Base-by-base conservation (phyloP, 495 filamentous ascomycete genomes). In the Aspergillus egyptiacus region DNA sequence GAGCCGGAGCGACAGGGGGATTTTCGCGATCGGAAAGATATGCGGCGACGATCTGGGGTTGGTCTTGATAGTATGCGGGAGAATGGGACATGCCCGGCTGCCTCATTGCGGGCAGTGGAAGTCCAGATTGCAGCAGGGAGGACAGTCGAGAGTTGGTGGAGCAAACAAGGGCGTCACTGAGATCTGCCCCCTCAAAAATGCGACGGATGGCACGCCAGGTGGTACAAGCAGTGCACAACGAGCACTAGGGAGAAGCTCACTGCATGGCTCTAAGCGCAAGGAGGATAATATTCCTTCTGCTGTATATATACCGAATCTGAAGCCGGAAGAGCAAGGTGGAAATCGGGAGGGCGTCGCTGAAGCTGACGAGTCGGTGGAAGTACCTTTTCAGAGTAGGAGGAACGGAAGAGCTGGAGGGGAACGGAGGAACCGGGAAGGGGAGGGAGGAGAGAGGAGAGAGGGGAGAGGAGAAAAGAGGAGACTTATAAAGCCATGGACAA, bases 81-180 rank as follows among this genome's bases (percentile, higher is more conserved):
- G 59, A 66, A 62, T 69, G 63, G 57, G 69, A 62, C 69, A 70
- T 72, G 58, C 66, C 67, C 53, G 65, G 65, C 35, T 59, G 60
- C 54, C 54, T 57, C 66, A 71, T 69, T 56, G 55, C 54, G 51
- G 58, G 54, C 47, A 40, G 48, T 53, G 4, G 46, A 35, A 54
- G 46, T 34, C 35, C 48, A 33, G 19, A 25, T 25, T 46, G 37
- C 32, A 37, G 51, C 30, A 39, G 30, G 33, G 48, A 38, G 43
- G 53, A 51, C 41, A 45, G 40, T 44, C 41, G 28, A 31, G 53
- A 55, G 51, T 42, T 31, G 51, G 51, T 46, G 54, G 48, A 54
- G 22, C 47, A 56, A 57, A 49, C 47, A 56, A 56, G 53, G 53
- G 53, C 45, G 42, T 36, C 49, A 43, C 37, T 37, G 37, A 42